Evolutionary conservation across 352 stramenopile species (phyloP), one percentile per base, ranked within the genome.

Genomic region (Phytopythium cucurbitacearum): DNA sequence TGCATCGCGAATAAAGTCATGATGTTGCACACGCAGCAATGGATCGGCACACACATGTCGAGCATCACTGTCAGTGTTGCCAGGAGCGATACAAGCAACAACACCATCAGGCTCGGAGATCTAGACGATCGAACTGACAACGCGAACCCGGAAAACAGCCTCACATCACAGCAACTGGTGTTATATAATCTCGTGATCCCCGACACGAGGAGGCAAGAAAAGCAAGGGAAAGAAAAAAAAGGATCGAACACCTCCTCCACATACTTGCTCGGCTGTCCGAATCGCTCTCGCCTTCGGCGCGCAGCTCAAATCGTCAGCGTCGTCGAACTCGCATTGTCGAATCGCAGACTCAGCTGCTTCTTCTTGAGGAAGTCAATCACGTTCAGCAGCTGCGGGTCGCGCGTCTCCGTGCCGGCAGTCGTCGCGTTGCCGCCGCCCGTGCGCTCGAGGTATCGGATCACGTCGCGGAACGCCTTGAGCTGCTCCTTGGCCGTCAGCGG

Each of bases 311-410:
- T 91, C 36, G 84, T 90, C 50, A 94, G 74, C 34, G 81, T 80
- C 38, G 81, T 83, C 44, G 84, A 91, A 60, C 81, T 91, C 49
- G 81, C 84, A 50, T 89, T 91, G 73, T 92, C 83, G 48, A 94
- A 90, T 40, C 84, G 84, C 40, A 94, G 71, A 46, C 76, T 91
- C 37, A 94, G 71, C 64, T 92, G 84, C 61, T 94, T 92, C 69
- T 94, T 94, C 67, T 94, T 94, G 8, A 94, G 65, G 56, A 89
- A 89, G 40, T 92, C 80, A 38, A 94, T 83, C 41, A 94, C 81
- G 50, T 67, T 87, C 39, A 85, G 63, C 47, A 92, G 60, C 57
- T 91, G 77, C 59, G 73, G 75, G 49, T 92, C 82, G 33, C 79
- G 75, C 34, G 71, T 62, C 48, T 92, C 84, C 11, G 44, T 54